phyloP scores from a whole-genome alignment of 2,329 filamentous ascomycete species.

The Canariomyces notabilis region DNA sequence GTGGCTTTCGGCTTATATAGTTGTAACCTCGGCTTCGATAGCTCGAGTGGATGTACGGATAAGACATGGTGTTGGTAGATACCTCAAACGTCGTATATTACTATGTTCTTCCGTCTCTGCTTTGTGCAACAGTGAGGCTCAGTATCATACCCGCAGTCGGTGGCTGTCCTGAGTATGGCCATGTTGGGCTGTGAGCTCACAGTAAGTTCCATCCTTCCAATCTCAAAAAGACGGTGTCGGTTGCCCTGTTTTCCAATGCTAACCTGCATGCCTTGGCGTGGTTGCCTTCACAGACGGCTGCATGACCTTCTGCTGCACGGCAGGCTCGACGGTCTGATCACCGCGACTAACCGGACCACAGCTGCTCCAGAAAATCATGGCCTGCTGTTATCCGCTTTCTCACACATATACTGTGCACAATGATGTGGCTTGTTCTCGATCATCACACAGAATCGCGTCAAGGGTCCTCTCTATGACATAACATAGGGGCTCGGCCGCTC shows the following conservation, averaged over 20 bases:
- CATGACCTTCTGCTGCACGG: not conserved
- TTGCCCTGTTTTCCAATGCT: not conserved
- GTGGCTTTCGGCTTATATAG: not conserved
- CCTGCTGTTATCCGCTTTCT: not conserved
- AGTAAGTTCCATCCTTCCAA: no score
- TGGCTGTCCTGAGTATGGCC: no score
- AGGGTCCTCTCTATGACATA: conserved; percentile 8
- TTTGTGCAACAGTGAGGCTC: no score
- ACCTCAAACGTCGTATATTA: not conserved
- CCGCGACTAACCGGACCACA: not conserved
- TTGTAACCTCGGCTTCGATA: not conserved
- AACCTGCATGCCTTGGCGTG: not conserved
- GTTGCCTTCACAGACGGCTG: not conserved
- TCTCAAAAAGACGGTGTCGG: not conserved
- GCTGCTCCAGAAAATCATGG: not conserved
- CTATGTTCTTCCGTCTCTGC: not conserved
- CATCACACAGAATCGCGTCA: not conserved
- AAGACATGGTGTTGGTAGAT: not conserved
- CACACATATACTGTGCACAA: not conserved
- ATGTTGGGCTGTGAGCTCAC: no score
- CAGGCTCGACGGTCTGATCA: not conserved
- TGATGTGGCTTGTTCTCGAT: conserved; percentile 1
- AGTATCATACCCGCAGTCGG: no score
- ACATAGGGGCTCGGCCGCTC: not conserved
- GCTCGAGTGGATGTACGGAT: not conserved